Evolutionary conservation across 2,329 filamentous ascomycete genomes (phyloP), one percentile per base, ranked within the genome.

Genomic region (Alternaria infectoria): DNA sequence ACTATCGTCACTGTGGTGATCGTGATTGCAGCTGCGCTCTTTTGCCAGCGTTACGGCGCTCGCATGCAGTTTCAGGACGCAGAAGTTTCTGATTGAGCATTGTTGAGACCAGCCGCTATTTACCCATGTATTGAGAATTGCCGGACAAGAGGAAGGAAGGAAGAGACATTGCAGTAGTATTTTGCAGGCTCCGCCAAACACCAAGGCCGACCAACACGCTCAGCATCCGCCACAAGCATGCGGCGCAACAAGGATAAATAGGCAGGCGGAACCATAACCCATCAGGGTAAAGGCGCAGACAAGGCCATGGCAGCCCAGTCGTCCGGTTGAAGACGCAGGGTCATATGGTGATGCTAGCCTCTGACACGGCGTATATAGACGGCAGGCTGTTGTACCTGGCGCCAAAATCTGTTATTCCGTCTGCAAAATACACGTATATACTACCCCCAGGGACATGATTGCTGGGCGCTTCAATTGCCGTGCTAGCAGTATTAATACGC

Each of bases 241-340:
- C 62, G 59, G 65, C 61, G 57, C 51, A 62, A 60, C 59, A 58
- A 67, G 68, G 71, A 47, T 71, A 71, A 73, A 71, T 70, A 40
- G 54, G 50, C 25, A 57, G n/a, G 54, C 66, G 61, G 65, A 60
- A 67, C 56, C 56, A 63, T 66, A 54, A 46, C 67, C 63, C 57
- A 57, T 61, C 44, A 56, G 65, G 68, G 60, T 66, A 72, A 68
- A 65, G 51, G 65, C n/a, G 40, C 21, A 19, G 30, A 52, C 43
- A 46, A 25, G 60, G 28, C 52, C 30, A 62, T 58, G 54, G 32
- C 55, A 57, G 59, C 64, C 61, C 62, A 65, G 61, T 57, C 60
- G 49, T 61, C 62, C 69, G 71, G 71, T 64, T 67, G 71, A 73
- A 71, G 66, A 68, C 59, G 67, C 65, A 70, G 64, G 64, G 59